Percentiles rank a stretch among this genome's conserved stretches.
phyloP scores from a whole-genome alignment of 2,329 filamentous ascomycete species.

The Talaromyces atroroseus region DNA sequence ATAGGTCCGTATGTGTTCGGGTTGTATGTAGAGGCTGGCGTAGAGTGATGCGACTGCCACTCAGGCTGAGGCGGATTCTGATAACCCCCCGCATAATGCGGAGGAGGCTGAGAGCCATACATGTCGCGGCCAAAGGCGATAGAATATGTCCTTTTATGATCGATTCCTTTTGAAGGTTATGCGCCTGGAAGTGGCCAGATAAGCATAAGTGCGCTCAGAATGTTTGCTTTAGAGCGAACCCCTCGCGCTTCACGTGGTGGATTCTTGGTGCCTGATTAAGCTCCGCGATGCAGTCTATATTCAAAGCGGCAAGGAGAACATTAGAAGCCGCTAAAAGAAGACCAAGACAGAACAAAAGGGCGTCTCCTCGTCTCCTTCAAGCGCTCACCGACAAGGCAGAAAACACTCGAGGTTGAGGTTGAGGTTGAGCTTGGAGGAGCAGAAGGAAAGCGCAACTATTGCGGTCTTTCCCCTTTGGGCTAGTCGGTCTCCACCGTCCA shows the following conservation, averaged over 20 bases:
- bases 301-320: background rate
- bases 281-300: background rate
- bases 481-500: background rate
- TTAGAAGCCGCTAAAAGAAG: background rate
- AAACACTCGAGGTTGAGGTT: background rate
- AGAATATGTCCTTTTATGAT: background rate
- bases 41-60: constrained; percentile 25
- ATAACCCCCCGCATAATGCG: constrained; percentile 19
- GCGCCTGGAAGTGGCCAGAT: background rate
- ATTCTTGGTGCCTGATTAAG: constrained; percentile 1
- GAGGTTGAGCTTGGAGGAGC: background rate
- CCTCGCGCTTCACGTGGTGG: background rate
- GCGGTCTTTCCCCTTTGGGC: constrained; percentile 5
- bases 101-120: constrained; percentile 29
- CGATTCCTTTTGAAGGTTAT: background rate
- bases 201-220: background rate
- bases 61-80: constrained; percentile 31
- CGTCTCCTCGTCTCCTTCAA: background rate
- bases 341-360: background rate
- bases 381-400: background rate
- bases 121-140: constrained; percentile 19
- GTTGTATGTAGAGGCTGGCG: constrained; percentile 24
- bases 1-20: constrained; percentile 33
- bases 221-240: background rate
- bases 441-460: background rate